Base-by-base conservation (phyloP, 139 green algal species). In the Micractinium sp. region DNA sequence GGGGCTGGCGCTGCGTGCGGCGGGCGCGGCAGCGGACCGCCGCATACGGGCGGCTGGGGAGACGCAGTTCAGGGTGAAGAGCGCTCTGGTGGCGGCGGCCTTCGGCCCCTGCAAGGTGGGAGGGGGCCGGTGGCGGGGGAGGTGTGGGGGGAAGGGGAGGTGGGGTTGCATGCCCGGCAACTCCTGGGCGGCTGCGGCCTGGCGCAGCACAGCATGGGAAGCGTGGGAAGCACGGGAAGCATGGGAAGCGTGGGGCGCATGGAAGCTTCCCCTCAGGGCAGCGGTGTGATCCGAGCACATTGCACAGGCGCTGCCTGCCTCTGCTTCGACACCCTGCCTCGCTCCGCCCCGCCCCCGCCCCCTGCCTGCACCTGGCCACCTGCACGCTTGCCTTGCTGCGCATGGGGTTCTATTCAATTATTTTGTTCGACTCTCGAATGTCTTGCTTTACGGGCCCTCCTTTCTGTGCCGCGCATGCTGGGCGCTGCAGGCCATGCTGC, bases 401-500 rank as follows among this genome's bases (percentile, higher is more conserved):
- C 60, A n/a, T n/a, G n/a, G n/a, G n/a, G n/a, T n/a, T n/a, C n/a
- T n/a, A n/a, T n/a, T n/a, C n/a, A n/a, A n/a, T n/a, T n/a, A n/a
- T n/a, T n/a, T n/a, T n/a, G n/a, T n/a, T n/a, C n/a, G n/a, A n/a
- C n/a, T n/a, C n/a, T n/a, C n/a, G n/a, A n/a, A n/a, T n/a, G n/a
- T n/a, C n/a, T n/a, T 74, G 66, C 22, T 29, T 23, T 22, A 74
- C 15, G 16, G 19, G 19, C 31, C 9, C 18, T 4, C 35, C 31
- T n/a, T 41, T 56, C n/a, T n/a, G n/a, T n/a, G n/a, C n/a, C n/a
- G 20, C 63, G 20, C 22, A 3, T 73, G 63, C 23, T 73, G 63
- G 2, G 22, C 63, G 38, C 74, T 47, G 60, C 82, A 87, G 82
- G 82, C 61, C 56, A 79, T 87, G 82, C 60, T 87, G 82, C 82